These are phyloP conservation scores for Paraconiothyrium sp. DNA, from an alignment of 2,329 filamentous ascomycete genomes.

Conservation along the genomic window DNA sequence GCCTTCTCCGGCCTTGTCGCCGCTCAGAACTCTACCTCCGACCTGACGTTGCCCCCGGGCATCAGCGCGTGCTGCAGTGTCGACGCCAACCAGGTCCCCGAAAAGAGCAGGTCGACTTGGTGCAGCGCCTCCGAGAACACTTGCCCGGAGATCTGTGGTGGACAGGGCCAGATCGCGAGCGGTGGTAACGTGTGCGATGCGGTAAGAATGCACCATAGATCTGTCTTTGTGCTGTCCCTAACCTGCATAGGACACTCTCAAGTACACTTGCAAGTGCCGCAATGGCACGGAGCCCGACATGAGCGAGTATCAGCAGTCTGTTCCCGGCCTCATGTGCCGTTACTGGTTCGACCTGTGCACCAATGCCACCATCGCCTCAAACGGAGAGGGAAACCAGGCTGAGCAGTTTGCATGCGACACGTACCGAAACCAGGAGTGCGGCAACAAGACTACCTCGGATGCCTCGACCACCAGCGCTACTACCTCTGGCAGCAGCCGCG, in stretches of 20 bases:
- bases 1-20: conserved; percentile 57
- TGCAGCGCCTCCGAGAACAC: conserved; percentile 67
- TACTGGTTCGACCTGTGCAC: conserved; percentile 58
- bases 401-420: conserved; percentile 58
- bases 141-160: conserved; percentile 69
- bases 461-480: conserved; percentile 30
- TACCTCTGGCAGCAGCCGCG: conserved; percentile 36
- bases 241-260: conserved; percentile 57
- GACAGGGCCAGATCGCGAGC: conserved; percentile 50
- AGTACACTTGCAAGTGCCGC: conserved; percentile 66
- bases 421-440: conserved; percentile 57
- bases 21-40: conserved; percentile 55
- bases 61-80: conserved; percentile 53
- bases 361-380: conserved; percentile 35
- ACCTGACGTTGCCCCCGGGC: conserved; percentile 27
- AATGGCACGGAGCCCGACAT: conserved; percentile 66
- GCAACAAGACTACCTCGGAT: conserved; percentile 54
- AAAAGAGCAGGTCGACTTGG: conserved; percentile 57
- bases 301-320: conserved; percentile 63
- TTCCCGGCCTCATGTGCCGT: conserved; percentile 69
- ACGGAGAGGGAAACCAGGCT: conserved; percentile 35
- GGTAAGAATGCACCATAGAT: conserved; percentile 55
- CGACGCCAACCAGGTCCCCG: conserved; percentile 52
- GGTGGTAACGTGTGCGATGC: conserved; percentile 64
- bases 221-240: conserved; percentile 19